Percentiles rank a stretch among this genome's conserved stretches.
Evolutionary conservation across 257 asterid genomes (phyloP).

Genomic region (Nicotiana obtusifolia): DNA sequence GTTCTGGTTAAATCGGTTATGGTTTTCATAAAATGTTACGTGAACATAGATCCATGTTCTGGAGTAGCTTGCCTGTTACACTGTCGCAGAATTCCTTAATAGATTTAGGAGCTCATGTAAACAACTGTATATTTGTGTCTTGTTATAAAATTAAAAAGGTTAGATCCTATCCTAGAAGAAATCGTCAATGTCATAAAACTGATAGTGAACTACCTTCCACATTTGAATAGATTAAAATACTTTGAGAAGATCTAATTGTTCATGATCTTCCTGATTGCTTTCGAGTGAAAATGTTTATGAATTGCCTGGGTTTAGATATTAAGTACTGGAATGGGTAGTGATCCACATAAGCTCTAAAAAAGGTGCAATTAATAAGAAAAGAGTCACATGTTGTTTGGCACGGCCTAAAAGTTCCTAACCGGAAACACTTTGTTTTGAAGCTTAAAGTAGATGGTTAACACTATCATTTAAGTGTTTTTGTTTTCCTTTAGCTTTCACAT

Average conservation of each 20-base stretch:
- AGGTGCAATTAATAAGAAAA: background rate
- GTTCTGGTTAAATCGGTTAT: background rate
- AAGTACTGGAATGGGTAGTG: background rate
- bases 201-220: background rate
- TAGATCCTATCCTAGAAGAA: background rate
- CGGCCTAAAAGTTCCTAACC: background rate
- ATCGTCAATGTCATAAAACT: background rate
- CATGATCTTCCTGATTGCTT: conserved; percentile 1
- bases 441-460: background rate
- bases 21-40: background rate
- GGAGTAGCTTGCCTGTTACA: background rate
- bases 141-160: background rate
- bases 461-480: background rate
- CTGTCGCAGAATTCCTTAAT: background rate
- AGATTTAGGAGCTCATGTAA: background rate
- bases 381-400: background rate
- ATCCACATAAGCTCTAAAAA: background rate
- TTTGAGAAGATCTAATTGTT: background rate
- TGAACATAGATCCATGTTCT: background rate
- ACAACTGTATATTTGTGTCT: background rate
- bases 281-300: background rate
- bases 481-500: background rate
- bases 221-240: background rate
- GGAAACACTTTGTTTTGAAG: background rate
- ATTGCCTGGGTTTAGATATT: background rate